These are phyloP conservation scores for Exophiala sp. DNA, from an alignment of 2,329 filamentous ascomycete species.

Conservation along the genomic window DNA sequence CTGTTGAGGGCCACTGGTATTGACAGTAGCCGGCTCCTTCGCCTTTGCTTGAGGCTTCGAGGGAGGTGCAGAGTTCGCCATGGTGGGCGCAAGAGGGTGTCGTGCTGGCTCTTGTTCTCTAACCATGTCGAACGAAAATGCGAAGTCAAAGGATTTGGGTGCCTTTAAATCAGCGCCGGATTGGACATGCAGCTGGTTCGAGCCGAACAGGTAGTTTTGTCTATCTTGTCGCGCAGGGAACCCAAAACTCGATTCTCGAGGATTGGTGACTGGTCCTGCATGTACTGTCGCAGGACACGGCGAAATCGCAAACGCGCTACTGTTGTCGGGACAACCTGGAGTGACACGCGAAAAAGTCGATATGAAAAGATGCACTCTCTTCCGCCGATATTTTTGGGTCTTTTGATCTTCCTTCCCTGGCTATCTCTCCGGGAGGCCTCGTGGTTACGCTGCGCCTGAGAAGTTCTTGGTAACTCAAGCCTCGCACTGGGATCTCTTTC, in stretches of 20 bases:
- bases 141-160: conserved; percentile 12
- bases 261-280: not conserved
- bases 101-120: conserved; percentile 49
- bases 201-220: conserved; percentile 2
- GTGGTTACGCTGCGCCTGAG: not conserved
- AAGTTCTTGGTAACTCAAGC: conserved; percentile 6
- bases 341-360: too few species aligned
- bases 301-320: not conserved
- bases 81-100: conserved; percentile 35
- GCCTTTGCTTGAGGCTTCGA: conserved; percentile 29
- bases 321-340: conserved; percentile 4
- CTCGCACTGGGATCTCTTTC: not conserved
- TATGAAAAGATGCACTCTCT: too few species aligned
- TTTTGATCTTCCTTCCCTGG: not conserved
- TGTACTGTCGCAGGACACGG: not conserved
- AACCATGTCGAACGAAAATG: conserved; percentile 42
- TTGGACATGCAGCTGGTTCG: conserved; percentile 3
- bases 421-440: not conserved
- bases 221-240: not conserved
- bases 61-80: conserved; percentile 35
- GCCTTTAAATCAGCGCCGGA: not conserved
- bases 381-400: not conserved
- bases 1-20: not conserved
- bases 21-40: conserved; percentile 2
- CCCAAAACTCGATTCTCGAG: not conserved